These are phyloP conservation scores for Musa schizocarpa DNA, from an alignment of 176 grass and related monocot genomes.

Conservation along the genomic window DNA sequence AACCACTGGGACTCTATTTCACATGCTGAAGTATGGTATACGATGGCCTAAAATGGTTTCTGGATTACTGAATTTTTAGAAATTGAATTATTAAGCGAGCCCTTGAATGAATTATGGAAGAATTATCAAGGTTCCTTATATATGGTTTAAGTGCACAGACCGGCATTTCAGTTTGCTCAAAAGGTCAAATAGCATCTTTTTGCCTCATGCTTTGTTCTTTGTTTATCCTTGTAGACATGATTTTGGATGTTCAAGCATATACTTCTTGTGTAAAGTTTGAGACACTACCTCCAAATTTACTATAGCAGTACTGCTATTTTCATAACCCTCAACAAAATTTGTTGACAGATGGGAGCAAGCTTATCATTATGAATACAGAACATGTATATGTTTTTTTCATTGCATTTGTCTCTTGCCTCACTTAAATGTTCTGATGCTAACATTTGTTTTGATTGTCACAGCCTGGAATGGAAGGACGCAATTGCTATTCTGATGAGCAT, in stretches of 20 bases:
- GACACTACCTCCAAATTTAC: no score
- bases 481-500: constrained; percentile 99
- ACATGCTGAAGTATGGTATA: neutral
- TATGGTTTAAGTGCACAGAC: neutral
- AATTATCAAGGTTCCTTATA: neutral
- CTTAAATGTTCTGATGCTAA: neutral
- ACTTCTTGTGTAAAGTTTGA: no score
- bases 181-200: neutral
- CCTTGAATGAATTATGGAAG: neutral
- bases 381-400: neutral
- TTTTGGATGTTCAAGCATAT: neutral
- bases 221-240: neutral
- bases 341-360: no score
- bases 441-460: constrained; percentile 24
- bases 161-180: neutral
- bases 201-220: neutral
- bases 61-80: neutral
- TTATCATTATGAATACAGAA: no score
- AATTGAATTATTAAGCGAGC: neutral
- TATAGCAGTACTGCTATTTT: no score
- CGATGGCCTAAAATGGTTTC: neutral
- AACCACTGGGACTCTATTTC: neutral
- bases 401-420: constrained; percentile 8
- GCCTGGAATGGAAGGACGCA: constrained; percentile 68
- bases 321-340: no score